These are phyloP conservation scores for Podospora pseudoanserina DNA, from an alignment of 495 filamentous ascomycete genomes.

Conservation along the genomic window DNA sequence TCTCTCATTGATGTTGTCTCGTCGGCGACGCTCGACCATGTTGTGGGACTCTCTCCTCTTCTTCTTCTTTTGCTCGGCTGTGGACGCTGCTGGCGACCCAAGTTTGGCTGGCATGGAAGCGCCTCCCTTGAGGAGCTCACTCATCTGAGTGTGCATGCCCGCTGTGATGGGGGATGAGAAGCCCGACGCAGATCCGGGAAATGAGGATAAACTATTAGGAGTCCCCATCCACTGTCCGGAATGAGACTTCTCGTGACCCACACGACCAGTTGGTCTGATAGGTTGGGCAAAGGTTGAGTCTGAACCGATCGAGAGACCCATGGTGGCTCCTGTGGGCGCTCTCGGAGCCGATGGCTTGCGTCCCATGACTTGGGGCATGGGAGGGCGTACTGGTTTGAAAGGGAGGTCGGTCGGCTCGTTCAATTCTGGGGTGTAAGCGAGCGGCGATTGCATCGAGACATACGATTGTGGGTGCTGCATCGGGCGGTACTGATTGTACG, in stretches of 20 bases:
- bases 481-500: conserved; percentile 64
- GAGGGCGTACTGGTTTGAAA: conserved; percentile 52
- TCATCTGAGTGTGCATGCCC: conserved; percentile 47
- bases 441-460: conserved; percentile 48
- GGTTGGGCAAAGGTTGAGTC: conserved; percentile 62
- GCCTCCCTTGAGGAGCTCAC: conserved; percentile 52
- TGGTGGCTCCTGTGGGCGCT: conserved; percentile 63
- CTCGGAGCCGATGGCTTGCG: conserved; percentile 65
- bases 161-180: conserved; percentile 64
- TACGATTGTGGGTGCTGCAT: conserved; percentile 57
- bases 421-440: conserved; percentile 52
- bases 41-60: conserved; percentile 93
- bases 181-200: conserved; percentile 63
- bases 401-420: conserved; percentile 52
- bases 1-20: conserved; percentile 97
- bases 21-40: conserved; percentile 85
- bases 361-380: conserved; percentile 59
- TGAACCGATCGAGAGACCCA: conserved; percentile 38
- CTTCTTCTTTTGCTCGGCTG: conserved; percentile 80
- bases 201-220: conserved; percentile 73
- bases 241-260: conserved; percentile 74
- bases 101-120: conserved; percentile 55
- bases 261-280: conserved; percentile 57
- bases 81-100: conserved; percentile 41
- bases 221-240: conserved; percentile 77